phyloP scores from a whole-genome alignment of 2,329 filamentous ascomycete species.

The Fusarium odoratissimum region DNA sequence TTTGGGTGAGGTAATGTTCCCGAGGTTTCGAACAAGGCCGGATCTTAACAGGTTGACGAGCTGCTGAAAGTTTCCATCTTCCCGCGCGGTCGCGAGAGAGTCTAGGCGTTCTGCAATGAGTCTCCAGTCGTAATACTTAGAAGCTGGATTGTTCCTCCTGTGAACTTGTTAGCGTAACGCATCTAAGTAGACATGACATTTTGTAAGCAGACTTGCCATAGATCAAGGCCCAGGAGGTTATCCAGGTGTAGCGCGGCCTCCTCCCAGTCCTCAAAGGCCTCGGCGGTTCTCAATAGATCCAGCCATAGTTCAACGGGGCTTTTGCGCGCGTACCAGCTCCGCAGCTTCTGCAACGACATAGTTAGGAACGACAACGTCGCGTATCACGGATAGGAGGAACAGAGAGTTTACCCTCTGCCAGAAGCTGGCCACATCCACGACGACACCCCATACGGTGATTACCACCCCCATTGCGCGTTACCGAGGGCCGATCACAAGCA shows the following conservation, averaged over 20 bases:
- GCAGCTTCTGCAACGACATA: conserved; percentile 67
- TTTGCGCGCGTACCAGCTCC: conserved; percentile 74
- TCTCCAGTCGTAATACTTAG: conserved; percentile 85
- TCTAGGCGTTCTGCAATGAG: conserved; percentile 83
- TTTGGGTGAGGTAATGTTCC: conserved; percentile 84
- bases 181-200: background rate
- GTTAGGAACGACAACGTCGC: conserved; percentile 18
- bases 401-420: conserved; percentile 67
- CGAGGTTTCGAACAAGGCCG: conserved; percentile 85
- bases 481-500: conserved; percentile 51
- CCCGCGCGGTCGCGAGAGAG: conserved; percentile 75
- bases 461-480: conserved; percentile 57
- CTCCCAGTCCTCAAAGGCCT: conserved; percentile 87
- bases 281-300: conserved; percentile 72
- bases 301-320: conserved; percentile 74
- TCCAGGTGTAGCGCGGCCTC: conserved; percentile 86
- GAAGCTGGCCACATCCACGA: conserved; percentile 71
- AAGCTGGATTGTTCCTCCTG: conserved; percentile 85
- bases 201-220: conserved; percentile 69
- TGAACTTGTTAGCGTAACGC: conserved; percentile 17
- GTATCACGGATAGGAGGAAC: conserved; percentile 7
- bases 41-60: conserved; percentile 85
- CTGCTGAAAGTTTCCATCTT: conserved; percentile 77
- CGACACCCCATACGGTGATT: conserved; percentile 65
- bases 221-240: conserved; percentile 80